phyloP scores from a whole-genome alignment of 176 grass and related monocot genomes.

The Oryza nivara region DNA sequence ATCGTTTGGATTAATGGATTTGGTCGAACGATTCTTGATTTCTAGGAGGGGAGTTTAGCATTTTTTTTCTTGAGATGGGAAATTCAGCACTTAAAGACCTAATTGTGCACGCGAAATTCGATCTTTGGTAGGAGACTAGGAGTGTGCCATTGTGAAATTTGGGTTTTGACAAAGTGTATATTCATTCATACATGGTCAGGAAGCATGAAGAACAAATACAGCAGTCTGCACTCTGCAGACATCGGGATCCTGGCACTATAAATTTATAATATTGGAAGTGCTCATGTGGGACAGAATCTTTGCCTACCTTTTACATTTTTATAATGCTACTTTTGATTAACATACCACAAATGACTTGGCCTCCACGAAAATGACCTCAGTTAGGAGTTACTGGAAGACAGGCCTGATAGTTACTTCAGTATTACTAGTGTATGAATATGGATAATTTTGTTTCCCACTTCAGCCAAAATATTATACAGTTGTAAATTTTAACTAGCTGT shows the following conservation, averaged over 20 bases:
- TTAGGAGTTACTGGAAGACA: neutral
- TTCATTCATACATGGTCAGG: neutral
- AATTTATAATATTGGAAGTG: neutral
- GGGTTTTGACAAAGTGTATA: neutral
- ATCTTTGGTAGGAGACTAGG: neutral
- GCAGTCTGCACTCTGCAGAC: neutral
- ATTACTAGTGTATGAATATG: neutral
- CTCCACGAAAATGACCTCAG: neutral
- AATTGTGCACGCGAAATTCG: neutral
- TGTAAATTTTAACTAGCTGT: too few relatives aligned
- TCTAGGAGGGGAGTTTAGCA: neutral
- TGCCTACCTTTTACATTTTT: slow-evolving; percentile 6
- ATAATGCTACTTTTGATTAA: slow-evolving; percentile 1
- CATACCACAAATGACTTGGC: neutral
- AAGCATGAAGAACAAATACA: neutral
- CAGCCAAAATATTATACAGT: neutral
- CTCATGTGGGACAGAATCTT: neutral
- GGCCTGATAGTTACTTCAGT: neutral
- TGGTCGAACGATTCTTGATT: too few relatives aligned
- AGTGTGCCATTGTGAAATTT: neutral
- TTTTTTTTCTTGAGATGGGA: neutral
- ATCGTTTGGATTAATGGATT: neutral
- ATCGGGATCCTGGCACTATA: neutral
- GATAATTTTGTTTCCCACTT: neutral
- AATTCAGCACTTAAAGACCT: slow-evolving; percentile 13